These are phyloP conservation scores for Polychaeton citri DNA, from an alignment of 2,329 filamentous ascomycete species.

Conservation along the genomic window DNA sequence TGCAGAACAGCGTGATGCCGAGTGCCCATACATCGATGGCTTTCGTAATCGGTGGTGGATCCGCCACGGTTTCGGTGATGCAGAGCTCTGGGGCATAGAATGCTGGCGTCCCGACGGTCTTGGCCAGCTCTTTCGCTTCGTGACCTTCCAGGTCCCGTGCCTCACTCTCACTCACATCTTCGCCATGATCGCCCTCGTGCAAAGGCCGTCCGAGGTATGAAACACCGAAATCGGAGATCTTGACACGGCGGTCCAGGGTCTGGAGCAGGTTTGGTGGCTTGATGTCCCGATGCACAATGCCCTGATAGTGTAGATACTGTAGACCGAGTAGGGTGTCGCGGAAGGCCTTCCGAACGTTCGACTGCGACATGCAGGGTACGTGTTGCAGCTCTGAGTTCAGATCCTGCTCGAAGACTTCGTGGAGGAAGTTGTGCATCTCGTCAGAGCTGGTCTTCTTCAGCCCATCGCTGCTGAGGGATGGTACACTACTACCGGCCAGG, in stretches of 20 bases:
- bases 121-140: conserved; percentile 89
- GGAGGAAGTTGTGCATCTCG: conserved; percentile 26
- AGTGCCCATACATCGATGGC: conserved; percentile 97
- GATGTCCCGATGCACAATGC: conserved; percentile 39
- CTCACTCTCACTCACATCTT: conserved; percentile 60
- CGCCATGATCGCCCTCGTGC: conserved; percentile 49
- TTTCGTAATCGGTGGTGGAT: conserved; percentile 67
- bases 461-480: conserved; percentile 8
- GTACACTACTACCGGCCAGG: conserved; percentile 53
- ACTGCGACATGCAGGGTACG: conserved; percentile 82
- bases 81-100: conserved; percentile 97
- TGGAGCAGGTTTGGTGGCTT: conserved; percentile 72
- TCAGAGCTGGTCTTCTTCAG: conserved; percentile 32
- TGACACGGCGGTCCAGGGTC: conserved; percentile 72
- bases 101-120: conserved; percentile 92
- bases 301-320: conserved; percentile 61
- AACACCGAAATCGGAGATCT: conserved; percentile 97
- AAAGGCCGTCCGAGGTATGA: conserved; percentile 90
- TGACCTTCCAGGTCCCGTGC: conserved; percentile 60
- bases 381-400: conserved; percentile 83
- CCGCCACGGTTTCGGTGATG: conserved; percentile 58
- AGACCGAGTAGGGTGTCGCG: conserved; percentile 85
- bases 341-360: conserved; percentile 71
- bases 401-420: conserved; percentile 43
- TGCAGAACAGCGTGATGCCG: conserved; percentile 88